Evolutionary conservation across 345 rosid genomes (phyloP), one percentile per base, ranked within the genome.

Genomic region (Aurinia saxatilis): DNA sequence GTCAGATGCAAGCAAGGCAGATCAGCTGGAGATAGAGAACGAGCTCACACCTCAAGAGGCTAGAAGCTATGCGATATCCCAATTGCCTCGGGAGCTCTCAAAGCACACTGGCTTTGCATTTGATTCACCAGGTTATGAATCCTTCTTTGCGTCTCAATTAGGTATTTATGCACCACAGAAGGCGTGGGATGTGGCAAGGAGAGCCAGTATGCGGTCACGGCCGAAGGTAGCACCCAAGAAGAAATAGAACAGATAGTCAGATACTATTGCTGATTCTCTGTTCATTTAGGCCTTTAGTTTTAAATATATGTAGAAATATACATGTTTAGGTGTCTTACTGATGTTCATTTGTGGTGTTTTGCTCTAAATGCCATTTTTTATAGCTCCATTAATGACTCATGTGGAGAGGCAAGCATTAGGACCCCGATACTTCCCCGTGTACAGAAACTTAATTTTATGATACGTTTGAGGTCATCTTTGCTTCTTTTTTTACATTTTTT

Each of bases 121-220:
- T 3, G 99, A 91, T 65, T 95, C 99, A 1, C 99, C 99, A 2
- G 99, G 95, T 11, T 95, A 88, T 8, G 99, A 95, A 73, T 95
- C 98, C 19, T 95, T 95, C 78, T 95, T 95, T 13, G 99, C 99
- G 9, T 65, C 96, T 23, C 95, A 95, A 72, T 65, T 81, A 6
- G 99, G 99, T 44, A 48, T 88, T 4, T 71, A 75, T 62, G 96
- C 92, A n/a, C 98, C 98, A 1, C 96, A 88, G 27, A 95, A 86
- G 80, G 87, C 98, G 17, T 95, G 99, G 98, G 99, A 95, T 80
- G 99, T 95, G 42, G 93, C 90, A 14, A 73, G 93, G 58, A 82
- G 99, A 83, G 99, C 98, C 38, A 83, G 96, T 72, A 76, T 81
- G 89, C 81, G 64, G 74, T 66, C 91, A 12, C 75, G 76, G 66